A percentile compares a stretch with the other conserved stretches of the same genome.
phyloP scores from a whole-genome alignment of 768 basidiomycete genomes.

The Agrocybe pediades region DNA sequence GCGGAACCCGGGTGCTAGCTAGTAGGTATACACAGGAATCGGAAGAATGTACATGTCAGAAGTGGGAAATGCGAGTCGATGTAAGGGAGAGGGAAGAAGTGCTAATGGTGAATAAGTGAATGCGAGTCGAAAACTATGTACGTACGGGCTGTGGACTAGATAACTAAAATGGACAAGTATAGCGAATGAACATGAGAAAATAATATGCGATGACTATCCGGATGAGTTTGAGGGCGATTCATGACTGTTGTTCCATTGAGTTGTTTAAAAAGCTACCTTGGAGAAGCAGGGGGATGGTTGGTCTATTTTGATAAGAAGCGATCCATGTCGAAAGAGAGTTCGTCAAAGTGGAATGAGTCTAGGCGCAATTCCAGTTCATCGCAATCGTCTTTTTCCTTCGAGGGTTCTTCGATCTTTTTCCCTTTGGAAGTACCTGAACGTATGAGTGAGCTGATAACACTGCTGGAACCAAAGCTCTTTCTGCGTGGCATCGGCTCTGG shows the following conservation, averaged over 20 bases:
- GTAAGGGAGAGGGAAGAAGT: neutral
- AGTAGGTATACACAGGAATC: neutral
- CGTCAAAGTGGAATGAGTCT: slow-evolving; percentile 75
- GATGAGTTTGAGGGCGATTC: neutral
- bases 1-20: neutral
- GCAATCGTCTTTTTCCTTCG: neutral
- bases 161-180: neutral
- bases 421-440: neutral
- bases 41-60: neutral
- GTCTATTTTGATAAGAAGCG: slow-evolving; percentile 34
- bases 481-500: neutral
- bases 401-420: neutral
- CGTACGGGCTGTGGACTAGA: neutral
- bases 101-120: neutral
- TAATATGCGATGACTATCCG: neutral
- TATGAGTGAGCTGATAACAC: slow-evolving; percentile 2
- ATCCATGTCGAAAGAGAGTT: slow-evolving; percentile 66
- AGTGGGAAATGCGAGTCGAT: neutral
- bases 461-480: neutral
- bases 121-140: neutral
- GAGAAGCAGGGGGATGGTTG: neutral
- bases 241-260: neutral
- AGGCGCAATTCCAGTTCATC: slow-evolving; percentile 59
- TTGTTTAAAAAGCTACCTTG: neutral
- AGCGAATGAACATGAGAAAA: neutral